Base-by-base conservation (phyloP, 441 rosid genomes). In the Theobroma grandiflorum region DNA sequence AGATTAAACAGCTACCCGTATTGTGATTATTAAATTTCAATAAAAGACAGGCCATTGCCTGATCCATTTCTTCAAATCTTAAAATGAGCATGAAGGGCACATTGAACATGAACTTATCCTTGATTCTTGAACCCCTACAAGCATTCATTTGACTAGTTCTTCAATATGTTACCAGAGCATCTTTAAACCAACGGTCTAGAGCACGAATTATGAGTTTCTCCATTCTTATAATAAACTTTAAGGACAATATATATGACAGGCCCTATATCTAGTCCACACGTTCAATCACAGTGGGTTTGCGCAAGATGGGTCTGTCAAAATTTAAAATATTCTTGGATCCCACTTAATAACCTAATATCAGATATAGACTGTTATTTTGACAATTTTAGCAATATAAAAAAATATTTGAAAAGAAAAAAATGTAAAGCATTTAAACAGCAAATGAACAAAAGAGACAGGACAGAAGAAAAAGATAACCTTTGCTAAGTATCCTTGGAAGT, bases 401-500 rank as follows among this genome's bases (percentile, higher is more conserved):
- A 6, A 35, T 63, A 15, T 35, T 35, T 33, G 12, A 33, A 62
- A 63, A 33, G 14, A 67, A 59, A 26, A 18, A 26, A n/a, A 38
- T 42, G 38, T 53, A 38, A 47, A 65, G 43, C 42, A 8, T 52
- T 47, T 12, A 45, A 77, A 4, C 15, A 14, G 8, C 58, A 49
- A 58, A 35, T 8, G 40, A 33, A 22, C 58, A 37, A 50, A 35
- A 75, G 69, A 20, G 10, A 55, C 40, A 70, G 38, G 80, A 73
- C 8, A 67, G 38, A 64, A 31, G 38, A 73, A 58, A 43, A 11
- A 37, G 67, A 63, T 50, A 76, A 94, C 98, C 99, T 94, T 94
- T 14, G 99, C 98, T 62, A 96, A 87, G 88, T 93, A 96, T 73
- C 98, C 99, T 57, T 96, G 91, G 81, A 96, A 94, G 82, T 96